Evolutionary conservation across 1,284 basidiomycete genomes (phyloP).

Genomic region (Puccinia hordei): DNA sequence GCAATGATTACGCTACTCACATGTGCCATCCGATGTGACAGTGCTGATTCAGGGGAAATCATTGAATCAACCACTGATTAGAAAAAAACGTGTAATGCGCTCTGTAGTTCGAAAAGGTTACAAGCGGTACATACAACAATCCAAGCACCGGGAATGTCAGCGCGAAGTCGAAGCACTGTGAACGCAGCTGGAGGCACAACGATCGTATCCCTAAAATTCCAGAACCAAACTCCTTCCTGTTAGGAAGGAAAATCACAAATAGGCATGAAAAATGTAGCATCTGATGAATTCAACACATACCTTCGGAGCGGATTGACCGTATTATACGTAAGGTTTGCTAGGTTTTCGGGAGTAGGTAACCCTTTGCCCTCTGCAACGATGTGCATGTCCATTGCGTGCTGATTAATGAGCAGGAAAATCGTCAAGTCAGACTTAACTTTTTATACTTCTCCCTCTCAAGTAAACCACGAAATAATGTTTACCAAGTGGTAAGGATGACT

Average conservation of each 20-base stretch:
- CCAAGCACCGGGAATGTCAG: constrained; percentile 51
- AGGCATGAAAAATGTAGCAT: neutral
- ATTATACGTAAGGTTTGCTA: constrained; percentile 28
- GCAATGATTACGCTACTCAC: neutral
- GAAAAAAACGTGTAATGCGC: neutral
- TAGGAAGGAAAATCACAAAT: neutral
- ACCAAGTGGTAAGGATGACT: constrained; percentile 45
- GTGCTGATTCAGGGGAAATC: constrained; percentile 16
- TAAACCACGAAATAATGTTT: neutral
- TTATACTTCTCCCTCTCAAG: neutral
- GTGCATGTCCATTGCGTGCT: constrained; percentile 50
- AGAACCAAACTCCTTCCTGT: neutral
- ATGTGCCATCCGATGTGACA: constrained; percentile 50
- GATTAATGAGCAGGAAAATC: neutral
- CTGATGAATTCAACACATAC: neutral
- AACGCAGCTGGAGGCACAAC: constrained; percentile 41
- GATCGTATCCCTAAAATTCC: constrained; percentile 34
- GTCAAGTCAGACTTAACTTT: neutral
- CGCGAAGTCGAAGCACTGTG: constrained; percentile 17
- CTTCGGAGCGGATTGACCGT: constrained; percentile 47
- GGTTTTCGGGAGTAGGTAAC: constrained; percentile 21
- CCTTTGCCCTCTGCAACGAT: constrained; percentile 39
- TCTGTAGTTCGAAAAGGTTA: neutral
- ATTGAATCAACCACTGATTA: neutral
- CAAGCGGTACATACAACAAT: constrained; percentile 26